Evolutionary conservation across 192 early-diverging fungal species (phyloP), one percentile per base, ranked within the genome.

Genomic region (Mortierella claussenii): DNA sequence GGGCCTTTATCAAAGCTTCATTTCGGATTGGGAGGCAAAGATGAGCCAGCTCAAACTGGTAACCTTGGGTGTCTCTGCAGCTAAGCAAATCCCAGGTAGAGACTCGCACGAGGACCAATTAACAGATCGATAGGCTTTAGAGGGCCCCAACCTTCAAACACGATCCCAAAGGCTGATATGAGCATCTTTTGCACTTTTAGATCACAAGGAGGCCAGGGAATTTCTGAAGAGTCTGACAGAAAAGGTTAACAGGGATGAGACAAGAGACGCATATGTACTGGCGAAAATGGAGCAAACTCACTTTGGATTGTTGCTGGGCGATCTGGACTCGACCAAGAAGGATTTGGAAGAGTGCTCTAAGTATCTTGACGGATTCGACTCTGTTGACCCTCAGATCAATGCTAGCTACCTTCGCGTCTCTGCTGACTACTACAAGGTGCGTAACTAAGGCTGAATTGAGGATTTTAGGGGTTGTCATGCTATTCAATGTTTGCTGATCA

Each of bases 401-500:
- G 95, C 96, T 17, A 92, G 89, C 68, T 98, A 94, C 70, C 98
- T 98, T 78, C 90, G 95, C 34, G 96, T 99, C 26, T 85, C 92
- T 56, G 95, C 98, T 4, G 96, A 98, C 56, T 99, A 93, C 81
- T 95, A 96, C 84, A 99, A 99, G 89, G 87, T 92, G n/a, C n/a
- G n/a, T n/a, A n/a, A n/a, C n/a, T n/a, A 79, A 43, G 24, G 24
- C 10, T 2, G n/a, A 34, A 24, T 21, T 10, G 15, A 15, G 67
- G 31, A 31, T 9, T 31, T 5, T 53, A 32, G 15, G 28, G 30
- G 15, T 15, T 17, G 13, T 40, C 37, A 40, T 13, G 37, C 37
- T 40, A 40, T 10, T 40, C 37, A 40, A 40, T 40, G 37, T 40
- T 40, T 21, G 6, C 33, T 44, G 5, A 36, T 10, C 4, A 20